Evolutionary conservation across 257 asterid genomes (phyloP).

Genomic region (Osmanthus fragrans): DNA sequence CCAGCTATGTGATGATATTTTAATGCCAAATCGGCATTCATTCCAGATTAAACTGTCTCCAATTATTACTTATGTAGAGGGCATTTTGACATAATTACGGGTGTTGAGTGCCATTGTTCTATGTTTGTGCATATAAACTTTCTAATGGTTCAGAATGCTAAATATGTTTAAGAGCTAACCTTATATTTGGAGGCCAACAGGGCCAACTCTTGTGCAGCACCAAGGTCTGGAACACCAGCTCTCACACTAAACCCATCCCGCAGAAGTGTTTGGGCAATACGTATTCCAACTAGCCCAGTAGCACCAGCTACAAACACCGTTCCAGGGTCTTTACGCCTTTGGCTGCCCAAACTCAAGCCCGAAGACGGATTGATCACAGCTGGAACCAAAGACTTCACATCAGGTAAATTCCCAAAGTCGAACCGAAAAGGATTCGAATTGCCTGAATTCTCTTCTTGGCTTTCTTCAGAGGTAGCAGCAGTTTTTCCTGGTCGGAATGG

Average conservation of each 20-base stretch:
- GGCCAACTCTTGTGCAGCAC: slow-evolving; percentile 89
- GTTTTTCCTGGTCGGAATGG: slow-evolving; percentile 34
- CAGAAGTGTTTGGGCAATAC: slow-evolving; percentile 79
- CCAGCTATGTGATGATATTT: not conserved
- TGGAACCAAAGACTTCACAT: slow-evolving; percentile 66
- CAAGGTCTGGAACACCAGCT: slow-evolving; percentile 89
- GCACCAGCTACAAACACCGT: slow-evolving; percentile 95
- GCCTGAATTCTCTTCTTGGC: slow-evolving; percentile 22
- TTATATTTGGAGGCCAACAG: slow-evolving; percentile 72
- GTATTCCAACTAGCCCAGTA: slow-evolving; percentile 80
- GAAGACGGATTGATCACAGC: slow-evolving; percentile 45
- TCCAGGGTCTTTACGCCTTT: slow-evolving; percentile 74
- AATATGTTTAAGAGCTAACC: slow-evolving; percentile 33
- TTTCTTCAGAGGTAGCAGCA: slow-evolving; percentile 29
- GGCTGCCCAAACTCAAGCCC: slow-evolving; percentile 52
- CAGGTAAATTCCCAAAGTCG: slow-evolving; percentile 60
- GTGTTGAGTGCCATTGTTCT: not conserved
- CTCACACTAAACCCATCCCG: slow-evolving; percentile 86
- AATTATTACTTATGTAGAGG: not conserved
- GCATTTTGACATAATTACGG: too few species aligned
- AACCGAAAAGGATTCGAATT: slow-evolving; percentile 60
- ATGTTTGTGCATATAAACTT: not conserved
- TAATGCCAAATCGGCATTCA: not conserved
- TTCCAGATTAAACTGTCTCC: not conserved
- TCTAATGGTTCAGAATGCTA: not conserved